phyloP scores from a whole-genome alignment of 441 rosid species.

The Dalechampia spathulata region DNA sequence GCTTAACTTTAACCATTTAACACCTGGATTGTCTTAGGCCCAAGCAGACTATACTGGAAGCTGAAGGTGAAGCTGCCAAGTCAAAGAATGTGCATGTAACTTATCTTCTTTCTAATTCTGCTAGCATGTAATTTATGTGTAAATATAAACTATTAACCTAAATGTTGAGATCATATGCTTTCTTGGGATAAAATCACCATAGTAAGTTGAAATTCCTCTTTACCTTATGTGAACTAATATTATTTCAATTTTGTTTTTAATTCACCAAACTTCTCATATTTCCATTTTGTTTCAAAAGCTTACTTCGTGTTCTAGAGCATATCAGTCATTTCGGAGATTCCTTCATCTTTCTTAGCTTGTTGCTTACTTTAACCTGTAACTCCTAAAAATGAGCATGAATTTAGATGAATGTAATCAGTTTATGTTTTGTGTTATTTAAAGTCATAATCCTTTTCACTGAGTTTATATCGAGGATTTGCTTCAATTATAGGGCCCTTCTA shows the following conservation, averaged over 20 bases:
- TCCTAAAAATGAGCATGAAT: not conserved
- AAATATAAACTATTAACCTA: not conserved
- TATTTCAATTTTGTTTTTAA: not conserved
- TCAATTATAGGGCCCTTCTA: constrained; percentile 48
- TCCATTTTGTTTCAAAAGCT: not conserved
- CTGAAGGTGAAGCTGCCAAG: constrained; percentile 90
- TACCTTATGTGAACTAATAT: no score
- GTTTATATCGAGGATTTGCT: constrained; percentile 12
- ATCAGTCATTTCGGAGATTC: not conserved
- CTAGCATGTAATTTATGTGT: not conserved
- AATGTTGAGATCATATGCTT: not conserved
- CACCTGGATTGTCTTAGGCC: constrained; percentile 50
- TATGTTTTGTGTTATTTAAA: not conserved
- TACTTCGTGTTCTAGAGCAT: not conserved
- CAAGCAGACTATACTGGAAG: constrained; percentile 94
- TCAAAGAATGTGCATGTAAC: constrained; percentile 64
- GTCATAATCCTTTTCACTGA: not conserved
- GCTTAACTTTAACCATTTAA: constrained; percentile 9
- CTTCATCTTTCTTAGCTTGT: not conserved
- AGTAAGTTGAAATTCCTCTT: no score
- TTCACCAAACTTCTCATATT: not conserved
- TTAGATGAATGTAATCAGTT: not conserved
- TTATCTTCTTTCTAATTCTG: constrained; percentile 3
- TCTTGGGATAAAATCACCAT: not conserved
- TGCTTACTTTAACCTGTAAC: not conserved